phyloP scores from a whole-genome alignment of 2,329 filamentous ascomycete genomes.

The Mariannaea elegans region DNA sequence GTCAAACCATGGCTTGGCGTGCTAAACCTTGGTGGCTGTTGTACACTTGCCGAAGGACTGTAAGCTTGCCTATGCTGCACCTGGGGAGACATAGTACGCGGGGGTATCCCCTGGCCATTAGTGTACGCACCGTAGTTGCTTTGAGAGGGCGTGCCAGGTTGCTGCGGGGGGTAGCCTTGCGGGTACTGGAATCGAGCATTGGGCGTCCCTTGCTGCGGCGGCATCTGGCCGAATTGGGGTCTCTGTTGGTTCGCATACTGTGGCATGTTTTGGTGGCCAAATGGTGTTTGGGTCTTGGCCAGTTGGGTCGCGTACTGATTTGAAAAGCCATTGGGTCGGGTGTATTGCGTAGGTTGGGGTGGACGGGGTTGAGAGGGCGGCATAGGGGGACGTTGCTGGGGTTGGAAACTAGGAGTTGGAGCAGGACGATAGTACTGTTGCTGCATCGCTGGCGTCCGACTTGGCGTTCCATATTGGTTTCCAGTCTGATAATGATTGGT shows the following conservation, averaged over 20 bases:
- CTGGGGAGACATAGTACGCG: conserved; percentile 56
- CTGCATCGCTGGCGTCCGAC: conserved; percentile 54
- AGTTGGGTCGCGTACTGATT: conserved; percentile 59
- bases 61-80: conserved; percentile 49
- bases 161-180: conserved; percentile 49
- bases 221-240: conserved; percentile 53
- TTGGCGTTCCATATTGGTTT: conserved; percentile 59
- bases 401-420: conserved; percentile 53
- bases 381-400: conserved; percentile 48
- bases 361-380: conserved; percentile 46
- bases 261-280: conserved; percentile 54
- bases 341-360: conserved; percentile 58
- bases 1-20: conserved; percentile 43
- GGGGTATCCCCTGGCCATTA: conserved; percentile 54
- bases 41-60: conserved; percentile 51
- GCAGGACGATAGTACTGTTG: conserved; percentile 56
- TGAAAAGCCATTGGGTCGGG: conserved; percentile 58
- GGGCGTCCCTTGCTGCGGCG: conserved; percentile 52
- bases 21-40: conserved; percentile 45
- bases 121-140: conserved; percentile 49
- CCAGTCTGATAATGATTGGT: conserved; percentile 52
- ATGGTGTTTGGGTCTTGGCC: conserved; percentile 61
- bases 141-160: conserved; percentile 49
- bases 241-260: conserved; percentile 59
- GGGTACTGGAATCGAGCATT: conserved; percentile 55